Evolutionary conservation across 2,329 filamentous ascomycete genomes (phyloP).

Genomic region (Penicillium sp.): DNA sequence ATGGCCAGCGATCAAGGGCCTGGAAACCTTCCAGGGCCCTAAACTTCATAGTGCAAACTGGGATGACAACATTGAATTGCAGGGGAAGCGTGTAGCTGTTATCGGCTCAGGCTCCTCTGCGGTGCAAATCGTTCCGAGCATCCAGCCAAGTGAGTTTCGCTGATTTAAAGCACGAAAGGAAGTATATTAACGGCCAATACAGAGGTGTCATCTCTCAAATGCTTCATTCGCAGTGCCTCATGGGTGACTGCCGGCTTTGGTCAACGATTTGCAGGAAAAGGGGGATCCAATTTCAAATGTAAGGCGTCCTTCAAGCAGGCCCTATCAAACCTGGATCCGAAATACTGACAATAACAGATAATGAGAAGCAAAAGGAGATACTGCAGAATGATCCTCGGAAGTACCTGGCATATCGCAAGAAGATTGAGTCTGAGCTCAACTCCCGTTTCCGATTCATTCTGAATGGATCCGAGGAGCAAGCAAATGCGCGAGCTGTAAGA

Average conservation of each 20-base stretch:
- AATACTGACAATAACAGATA: slow-evolving; percentile 6
- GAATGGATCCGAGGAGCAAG: slow-evolving; percentile 49
- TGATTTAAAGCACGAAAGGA: neutral
- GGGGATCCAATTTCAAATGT: slow-evolving; percentile 27
- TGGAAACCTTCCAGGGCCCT: slow-evolving; percentile 9
- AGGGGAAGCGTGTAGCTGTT: slow-evolving; percentile 39
- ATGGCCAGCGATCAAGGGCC: slow-evolving; percentile 13
- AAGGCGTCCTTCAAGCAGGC: neutral
- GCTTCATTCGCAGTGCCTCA: slow-evolving; percentile 12
- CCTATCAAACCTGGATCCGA: neutral
- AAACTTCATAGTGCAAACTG: slow-evolving; percentile 15
- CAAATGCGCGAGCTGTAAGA: slow-evolving; percentile 34
- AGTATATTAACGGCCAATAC: neutral
- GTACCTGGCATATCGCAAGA: slow-evolving; percentile 29
- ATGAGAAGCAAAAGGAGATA: slow-evolving; percentile 13
- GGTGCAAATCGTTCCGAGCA: slow-evolving; percentile 26
- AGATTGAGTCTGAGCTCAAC: slow-evolving; percentile 31
- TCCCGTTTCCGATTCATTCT: slow-evolving; percentile 21
- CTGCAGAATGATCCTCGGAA: slow-evolving; percentile 20
- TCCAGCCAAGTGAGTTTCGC: slow-evolving; percentile 17
- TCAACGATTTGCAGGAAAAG: slow-evolving; percentile 21
- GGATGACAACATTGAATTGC: slow-evolving; percentile 45
- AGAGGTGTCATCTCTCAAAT: slow-evolving; percentile 9
- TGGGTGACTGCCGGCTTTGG: slow-evolving; percentile 20
- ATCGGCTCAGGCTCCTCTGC: slow-evolving; percentile 26